phyloP scores from a whole-genome alignment of 495 filamentous ascomycete genomes.

The Aspergillus asperescens region DNA sequence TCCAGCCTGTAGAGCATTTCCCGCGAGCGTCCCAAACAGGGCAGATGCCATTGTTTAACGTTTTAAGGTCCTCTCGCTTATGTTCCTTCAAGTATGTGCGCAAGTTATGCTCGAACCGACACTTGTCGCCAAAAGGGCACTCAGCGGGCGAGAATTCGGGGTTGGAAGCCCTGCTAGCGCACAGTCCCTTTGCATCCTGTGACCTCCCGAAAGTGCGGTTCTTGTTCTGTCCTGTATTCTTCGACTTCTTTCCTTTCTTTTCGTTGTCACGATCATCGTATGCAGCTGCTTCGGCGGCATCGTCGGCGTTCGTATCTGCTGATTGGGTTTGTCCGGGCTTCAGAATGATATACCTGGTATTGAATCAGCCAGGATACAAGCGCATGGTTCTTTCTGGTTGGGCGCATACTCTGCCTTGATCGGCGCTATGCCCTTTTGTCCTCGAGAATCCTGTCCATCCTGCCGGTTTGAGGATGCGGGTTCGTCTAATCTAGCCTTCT shows the following conservation, averaged over 20 bases:
- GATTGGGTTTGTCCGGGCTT: slow-evolving; percentile 20
- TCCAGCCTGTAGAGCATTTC: slow-evolving; percentile 79
- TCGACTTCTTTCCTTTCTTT: slow-evolving; percentile 54
- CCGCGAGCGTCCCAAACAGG: slow-evolving; percentile 74
- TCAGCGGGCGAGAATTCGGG: slow-evolving; percentile 68
- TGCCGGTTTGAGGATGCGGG: slow-evolving; percentile 20
- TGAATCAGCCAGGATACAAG: slow-evolving; percentile 10
- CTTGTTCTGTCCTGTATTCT: slow-evolving; percentile 80
- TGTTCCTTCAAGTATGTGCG: slow-evolving; percentile 78
- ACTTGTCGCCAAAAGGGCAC: slow-evolving; percentile 72
- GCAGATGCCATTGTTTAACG: slow-evolving; percentile 68
- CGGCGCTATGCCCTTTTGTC: slow-evolving; percentile 64
- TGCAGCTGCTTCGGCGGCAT: slow-evolving; percentile 61
- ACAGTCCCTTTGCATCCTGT: slow-evolving; percentile 71
- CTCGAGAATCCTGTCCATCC: slow-evolving; percentile 14
- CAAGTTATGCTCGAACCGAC: slow-evolving; percentile 74
- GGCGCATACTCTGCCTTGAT: slow-evolving; percentile 75
- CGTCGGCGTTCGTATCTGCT: slow-evolving; percentile 44
- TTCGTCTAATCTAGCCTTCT: slow-evolving; percentile 54
- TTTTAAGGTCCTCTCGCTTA: slow-evolving; percentile 70
- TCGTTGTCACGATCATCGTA: slow-evolving; percentile 36
- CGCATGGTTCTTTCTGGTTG: not conserved
- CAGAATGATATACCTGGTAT: slow-evolving; percentile 53
- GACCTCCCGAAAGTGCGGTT: slow-evolving; percentile 77
- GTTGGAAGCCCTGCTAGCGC: slow-evolving; percentile 57